These are phyloP conservation scores for Marsdenia floribunda DNA, from an alignment of 257 asterid genomes.

Conservation along the genomic window DNA sequence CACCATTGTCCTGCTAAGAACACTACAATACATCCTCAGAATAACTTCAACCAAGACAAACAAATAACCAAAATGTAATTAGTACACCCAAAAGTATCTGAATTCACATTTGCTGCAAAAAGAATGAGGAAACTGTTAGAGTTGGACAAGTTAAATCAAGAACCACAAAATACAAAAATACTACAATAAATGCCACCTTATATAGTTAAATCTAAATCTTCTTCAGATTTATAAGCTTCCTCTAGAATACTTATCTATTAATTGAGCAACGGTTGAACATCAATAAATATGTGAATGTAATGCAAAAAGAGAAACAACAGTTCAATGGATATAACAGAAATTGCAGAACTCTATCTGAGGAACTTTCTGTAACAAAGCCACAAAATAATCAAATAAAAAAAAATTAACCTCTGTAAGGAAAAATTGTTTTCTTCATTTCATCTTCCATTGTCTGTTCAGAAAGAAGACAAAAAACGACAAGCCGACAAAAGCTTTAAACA, in stretches of 20 bases:
- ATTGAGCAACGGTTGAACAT: background rate
- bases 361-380: background rate
- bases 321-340: background rate
- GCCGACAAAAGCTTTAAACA: background rate
- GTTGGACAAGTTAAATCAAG: background rate
- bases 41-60: background rate
- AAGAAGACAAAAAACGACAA: background rate
- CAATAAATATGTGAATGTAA: background rate
- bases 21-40: background rate
- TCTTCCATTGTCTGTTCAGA: conserved; percentile 10
- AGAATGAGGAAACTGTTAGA: background rate
- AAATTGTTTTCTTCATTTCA: background rate
- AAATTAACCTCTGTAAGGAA: conserved; percentile 5
- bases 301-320: background rate
- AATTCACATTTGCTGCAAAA: background rate
- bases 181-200: background rate
- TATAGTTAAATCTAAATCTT: background rate
- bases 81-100: background rate
- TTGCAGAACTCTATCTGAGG: background rate
- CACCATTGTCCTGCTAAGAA: background rate
- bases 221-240: background rate
- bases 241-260: background rate
- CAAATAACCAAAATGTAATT: background rate
- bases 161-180: background rate
- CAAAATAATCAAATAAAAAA: background rate